These are phyloP conservation scores for Clausena lansium DNA, from an alignment of 345 rosid species.

Conservation along the genomic window DNA sequence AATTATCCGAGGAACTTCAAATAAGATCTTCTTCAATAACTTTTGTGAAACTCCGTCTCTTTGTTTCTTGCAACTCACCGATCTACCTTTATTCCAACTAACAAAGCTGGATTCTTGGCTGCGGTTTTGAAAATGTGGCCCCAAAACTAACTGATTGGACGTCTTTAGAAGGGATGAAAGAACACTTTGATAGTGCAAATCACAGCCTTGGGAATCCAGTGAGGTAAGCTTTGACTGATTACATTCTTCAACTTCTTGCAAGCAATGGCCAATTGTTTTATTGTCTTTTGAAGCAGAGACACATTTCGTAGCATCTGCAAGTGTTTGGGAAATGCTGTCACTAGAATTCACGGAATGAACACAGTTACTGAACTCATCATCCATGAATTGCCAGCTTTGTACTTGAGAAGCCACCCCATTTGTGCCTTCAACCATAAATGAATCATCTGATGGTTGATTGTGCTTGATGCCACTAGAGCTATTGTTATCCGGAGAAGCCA, in stretches of 20 bases:
- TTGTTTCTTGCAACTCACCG: constrained; percentile 17
- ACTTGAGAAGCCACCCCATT: constrained; percentile 64
- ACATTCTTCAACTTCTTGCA: constrained; percentile 44
- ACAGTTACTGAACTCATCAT: constrained; percentile 65
- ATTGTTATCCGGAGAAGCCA: constrained; percentile 36
- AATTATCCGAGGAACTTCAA: constrained; percentile 69
- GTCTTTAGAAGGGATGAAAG: constrained; percentile 63
- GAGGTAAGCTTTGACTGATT: constrained; percentile 31
- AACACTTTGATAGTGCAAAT: constrained; percentile 61
- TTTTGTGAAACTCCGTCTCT: constrained; percentile 43
- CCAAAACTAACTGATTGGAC: constrained; percentile 53
- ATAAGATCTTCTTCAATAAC: constrained; percentile 68
- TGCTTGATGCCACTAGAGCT: constrained; percentile 44
- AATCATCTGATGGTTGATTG: constrained; percentile 42
- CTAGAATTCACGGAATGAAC: constrained; percentile 65
- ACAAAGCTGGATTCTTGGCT: constrained; percentile 58
- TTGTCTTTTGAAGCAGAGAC: constrained; percentile 35
- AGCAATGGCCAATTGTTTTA: constrained; percentile 24
- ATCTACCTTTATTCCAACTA: constrained; percentile 51
- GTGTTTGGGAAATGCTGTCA: constrained; percentile 67
- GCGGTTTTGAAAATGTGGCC: constrained; percentile 43
- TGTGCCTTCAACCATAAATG: constrained; percentile 54
- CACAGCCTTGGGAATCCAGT: constrained; percentile 36
- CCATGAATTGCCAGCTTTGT: constrained; percentile 66
- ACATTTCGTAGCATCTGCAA: constrained; percentile 43